A percentile compares a stretch with the other conserved stretches of the same genome.
Conservation (phyloP, 1,139 yeast genomes). For the Yamadazyma dushanensis region DNA sequence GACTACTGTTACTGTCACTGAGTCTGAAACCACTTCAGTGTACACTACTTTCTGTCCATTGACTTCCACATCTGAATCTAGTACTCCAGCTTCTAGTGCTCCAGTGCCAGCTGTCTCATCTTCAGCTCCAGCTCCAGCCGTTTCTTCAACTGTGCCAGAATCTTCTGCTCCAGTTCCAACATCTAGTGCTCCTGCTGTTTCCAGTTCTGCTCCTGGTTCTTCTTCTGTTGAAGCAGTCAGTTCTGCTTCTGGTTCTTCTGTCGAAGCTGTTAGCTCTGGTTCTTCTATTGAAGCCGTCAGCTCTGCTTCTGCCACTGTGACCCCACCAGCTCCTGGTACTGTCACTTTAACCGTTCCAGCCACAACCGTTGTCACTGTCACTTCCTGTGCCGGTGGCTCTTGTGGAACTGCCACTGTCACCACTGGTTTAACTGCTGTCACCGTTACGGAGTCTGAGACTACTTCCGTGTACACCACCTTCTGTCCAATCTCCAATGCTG, state of each 20-base stretch:
- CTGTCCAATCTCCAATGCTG: conserved; percentile 6
- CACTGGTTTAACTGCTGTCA: conserved; percentile 4
- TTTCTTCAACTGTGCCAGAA: background rate
- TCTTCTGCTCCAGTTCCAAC: conserved; percentile 8
- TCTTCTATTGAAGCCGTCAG: background rate
- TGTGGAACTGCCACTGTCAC: conserved; percentile 6
- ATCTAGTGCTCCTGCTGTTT: background rate
- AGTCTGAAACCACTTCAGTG: conserved; percentile 17
- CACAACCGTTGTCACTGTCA: conserved; percentile 4
- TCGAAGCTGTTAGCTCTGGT: background rate
- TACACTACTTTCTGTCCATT: conserved; percentile 34
- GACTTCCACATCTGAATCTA: conserved; percentile 8
- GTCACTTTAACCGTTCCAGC: background rate
- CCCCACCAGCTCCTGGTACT: conserved; percentile 1
- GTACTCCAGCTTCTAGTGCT: background rate
- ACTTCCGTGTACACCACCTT: conserved; percentile 6
- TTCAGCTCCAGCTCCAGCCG: background rate
- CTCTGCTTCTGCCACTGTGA: background rate
- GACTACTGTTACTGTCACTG: conserved; percentile 17
- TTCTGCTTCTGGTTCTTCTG: conserved; percentile 1
- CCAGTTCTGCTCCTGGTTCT: background rate
- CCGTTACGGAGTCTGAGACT: background rate
- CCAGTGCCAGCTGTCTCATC: too few species aligned
- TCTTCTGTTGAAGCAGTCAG: conserved; percentile 12
- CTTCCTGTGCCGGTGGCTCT: conserved; percentile 1